Evolutionary conservation across 1,139 yeast species (phyloP).

Genomic region (Casaregolazyma lundiana): DNA sequence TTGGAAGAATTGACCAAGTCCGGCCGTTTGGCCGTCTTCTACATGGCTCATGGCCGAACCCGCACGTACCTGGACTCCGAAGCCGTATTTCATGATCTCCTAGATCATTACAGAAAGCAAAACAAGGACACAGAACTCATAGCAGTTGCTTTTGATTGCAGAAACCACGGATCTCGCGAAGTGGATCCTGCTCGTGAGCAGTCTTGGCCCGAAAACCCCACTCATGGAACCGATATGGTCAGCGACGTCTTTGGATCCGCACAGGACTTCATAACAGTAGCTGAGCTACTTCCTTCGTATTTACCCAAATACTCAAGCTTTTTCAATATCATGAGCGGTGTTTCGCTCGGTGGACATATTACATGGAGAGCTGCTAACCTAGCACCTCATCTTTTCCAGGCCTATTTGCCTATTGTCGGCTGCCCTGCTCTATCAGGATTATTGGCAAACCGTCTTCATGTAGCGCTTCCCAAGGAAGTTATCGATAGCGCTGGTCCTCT

Average conservation of each 20-base stretch:
- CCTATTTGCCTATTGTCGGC: slow-evolving; percentile 18
- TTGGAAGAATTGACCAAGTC: slow-evolving; percentile 18
- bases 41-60: slow-evolving; percentile 27
- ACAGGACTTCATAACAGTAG: slow-evolving; percentile 45
- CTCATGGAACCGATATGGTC: slow-evolving; percentile 53
- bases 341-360: slow-evolving; percentile 21
- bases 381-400: slow-evolving; percentile 3
- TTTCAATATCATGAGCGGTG: slow-evolving; percentile 17
- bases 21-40: slow-evolving; percentile 20
- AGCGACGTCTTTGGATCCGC: slow-evolving; percentile 49
- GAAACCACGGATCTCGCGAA: slow-evolving; percentile 57
- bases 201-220: slow-evolving; percentile 43
- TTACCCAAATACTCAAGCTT: slow-evolving; percentile 23
- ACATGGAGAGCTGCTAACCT: slow-evolving; percentile 20
- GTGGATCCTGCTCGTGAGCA: slow-evolving; percentile 38
- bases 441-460: slow-evolving; percentile 14
- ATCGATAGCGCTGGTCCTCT: slow-evolving; percentile 4
- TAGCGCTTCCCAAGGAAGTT: slow-evolving; percentile 10
- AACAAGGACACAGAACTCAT: slow-evolving; percentile 25
- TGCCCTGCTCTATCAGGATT: slow-evolving; percentile 17
- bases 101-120: slow-evolving; percentile 13
- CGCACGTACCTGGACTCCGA: slow-evolving; percentile 21
- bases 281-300: slow-evolving; percentile 46
- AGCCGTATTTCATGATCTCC: slow-evolving; percentile 20
- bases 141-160: slow-evolving; percentile 52